These are phyloP conservation scores for Fusarium duplospermum DNA, from an alignment of 2,329 filamentous ascomycete genomes.

Conservation along the genomic window DNA sequence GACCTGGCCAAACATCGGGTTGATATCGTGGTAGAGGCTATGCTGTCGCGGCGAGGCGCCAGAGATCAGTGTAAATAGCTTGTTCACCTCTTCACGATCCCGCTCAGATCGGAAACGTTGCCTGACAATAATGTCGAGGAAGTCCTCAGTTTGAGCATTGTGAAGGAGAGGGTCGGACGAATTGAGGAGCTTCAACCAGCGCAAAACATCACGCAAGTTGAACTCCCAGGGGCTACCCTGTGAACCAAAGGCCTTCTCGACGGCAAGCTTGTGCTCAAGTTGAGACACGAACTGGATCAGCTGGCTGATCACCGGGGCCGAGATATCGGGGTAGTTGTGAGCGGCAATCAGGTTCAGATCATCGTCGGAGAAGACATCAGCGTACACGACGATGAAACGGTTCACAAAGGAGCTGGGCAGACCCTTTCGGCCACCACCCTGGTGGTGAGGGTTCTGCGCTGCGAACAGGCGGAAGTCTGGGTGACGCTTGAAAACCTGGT, in stretches of 20 bases:
- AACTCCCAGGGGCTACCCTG: constrained; percentile 92
- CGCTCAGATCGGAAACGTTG: constrained; percentile 83
- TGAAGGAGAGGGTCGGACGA: constrained; percentile 68
- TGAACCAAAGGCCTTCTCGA: constrained; percentile 67
- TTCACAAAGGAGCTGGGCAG: constrained; percentile 97
- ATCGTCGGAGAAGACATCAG: constrained; percentile 84
- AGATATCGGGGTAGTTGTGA: constrained; percentile 77
- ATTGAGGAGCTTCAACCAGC: constrained; percentile 79
- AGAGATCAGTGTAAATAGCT: constrained; percentile 76
- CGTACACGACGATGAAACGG: constrained; percentile 97
- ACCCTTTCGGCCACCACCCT: constrained; percentile 94
- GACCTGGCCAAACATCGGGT: constrained; percentile 75
- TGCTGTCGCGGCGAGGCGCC: constrained; percentile 62
- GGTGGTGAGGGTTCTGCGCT: constrained; percentile 96
- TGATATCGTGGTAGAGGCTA: constrained; percentile 79
- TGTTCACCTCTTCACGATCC: constrained; percentile 74
- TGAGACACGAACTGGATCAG: constrained; percentile 84
- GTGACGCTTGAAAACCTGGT: constrained; percentile 92
- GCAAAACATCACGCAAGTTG: constrained; percentile 88
- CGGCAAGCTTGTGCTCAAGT: constrained; percentile 78
- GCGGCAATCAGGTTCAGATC: constrained; percentile 87
- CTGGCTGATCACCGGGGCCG: constrained; percentile 67
- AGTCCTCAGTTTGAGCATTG: constrained; percentile 73
- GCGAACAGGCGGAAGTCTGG: constrained; percentile 94
- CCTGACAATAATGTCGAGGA: constrained; percentile 84